These are phyloP conservation scores for Microstroma glucosiphilum DNA, from an alignment of 1,284 basidiomycete species.

Conservation along the genomic window DNA sequence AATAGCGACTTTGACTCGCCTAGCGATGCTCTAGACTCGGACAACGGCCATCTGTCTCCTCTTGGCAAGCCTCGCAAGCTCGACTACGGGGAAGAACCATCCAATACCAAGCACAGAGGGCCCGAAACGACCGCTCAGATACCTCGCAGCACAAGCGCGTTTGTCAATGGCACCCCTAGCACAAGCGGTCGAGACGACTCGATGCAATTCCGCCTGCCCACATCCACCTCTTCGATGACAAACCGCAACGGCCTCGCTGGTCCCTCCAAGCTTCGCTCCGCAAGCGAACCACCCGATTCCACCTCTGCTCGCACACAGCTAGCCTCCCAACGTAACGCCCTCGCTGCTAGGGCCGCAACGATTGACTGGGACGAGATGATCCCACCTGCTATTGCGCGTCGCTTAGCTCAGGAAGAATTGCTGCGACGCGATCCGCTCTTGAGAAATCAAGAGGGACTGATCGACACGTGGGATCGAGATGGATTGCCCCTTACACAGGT, in stretches of 20 bases:
- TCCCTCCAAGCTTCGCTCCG: background rate
- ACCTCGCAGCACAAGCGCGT: too few relatives aligned
- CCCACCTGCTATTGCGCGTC: conserved; percentile 30
- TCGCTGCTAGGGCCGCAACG: background rate
- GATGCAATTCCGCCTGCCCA: background rate
- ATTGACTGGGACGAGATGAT: conserved; percentile 36
- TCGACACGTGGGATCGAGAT: conserved; percentile 40
- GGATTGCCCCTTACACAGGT: conserved; percentile 31
- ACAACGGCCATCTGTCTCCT: background rate
- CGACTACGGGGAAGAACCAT: background rate
- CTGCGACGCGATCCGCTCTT: conserved; percentile 18
- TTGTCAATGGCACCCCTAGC: background rate
- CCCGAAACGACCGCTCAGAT: too few relatives aligned
- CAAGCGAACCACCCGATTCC: background rate
- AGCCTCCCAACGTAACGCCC: too few relatives aligned
- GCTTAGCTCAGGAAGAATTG: conserved; percentile 34
- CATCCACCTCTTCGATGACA: background rate
- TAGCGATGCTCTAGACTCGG: background rate
- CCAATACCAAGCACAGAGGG: too few relatives aligned
- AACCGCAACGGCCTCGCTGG: background rate
- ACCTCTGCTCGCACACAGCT: too few relatives aligned
- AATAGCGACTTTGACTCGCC: background rate
- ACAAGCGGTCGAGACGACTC: background rate
- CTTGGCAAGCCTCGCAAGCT: background rate
- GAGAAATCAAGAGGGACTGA: conserved; percentile 29